phyloP scores from a whole-genome alignment of 768 basidiomycete genomes.

The Russula virescens region DNA sequence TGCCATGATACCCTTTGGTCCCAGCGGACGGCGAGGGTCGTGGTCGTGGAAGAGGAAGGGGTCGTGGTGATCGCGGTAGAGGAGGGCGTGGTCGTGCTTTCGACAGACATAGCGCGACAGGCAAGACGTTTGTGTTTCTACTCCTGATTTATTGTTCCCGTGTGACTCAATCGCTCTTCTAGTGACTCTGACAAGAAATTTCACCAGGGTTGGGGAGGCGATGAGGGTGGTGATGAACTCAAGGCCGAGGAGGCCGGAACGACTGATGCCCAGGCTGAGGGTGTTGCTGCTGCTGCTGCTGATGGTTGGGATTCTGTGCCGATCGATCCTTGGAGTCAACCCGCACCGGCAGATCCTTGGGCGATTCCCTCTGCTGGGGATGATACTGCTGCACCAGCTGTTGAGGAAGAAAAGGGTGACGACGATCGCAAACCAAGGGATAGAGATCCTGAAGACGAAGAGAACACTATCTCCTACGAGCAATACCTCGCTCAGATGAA shows the following conservation, averaged over 20 bases:
- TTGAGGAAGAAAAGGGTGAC: constrained; percentile 33
- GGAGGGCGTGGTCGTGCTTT: constrained; percentile 66
- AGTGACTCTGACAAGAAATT: constrained; percentile 96
- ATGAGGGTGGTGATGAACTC: constrained; percentile 79
- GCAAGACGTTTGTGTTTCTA: constrained; percentile 57
- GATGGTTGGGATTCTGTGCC: constrained; percentile 36
- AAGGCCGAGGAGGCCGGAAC: constrained; percentile 72
- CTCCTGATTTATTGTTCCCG: not conserved
- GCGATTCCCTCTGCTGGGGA: constrained; percentile 30
- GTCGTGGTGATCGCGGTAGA: constrained; percentile 47
- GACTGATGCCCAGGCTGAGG: constrained; percentile 61
- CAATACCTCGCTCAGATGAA: constrained; percentile 85
- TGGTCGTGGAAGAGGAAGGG: constrained; percentile 42
- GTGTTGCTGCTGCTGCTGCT: constrained; percentile 18
- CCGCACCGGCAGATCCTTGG: constrained; percentile 29
- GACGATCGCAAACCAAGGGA: constrained; percentile 41
- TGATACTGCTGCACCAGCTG: constrained; percentile 29
- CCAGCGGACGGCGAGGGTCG: constrained; percentile 42
- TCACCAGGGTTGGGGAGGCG: constrained; percentile 92
- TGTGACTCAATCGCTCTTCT: constrained; percentile 14
- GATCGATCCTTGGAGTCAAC: constrained; percentile 35
- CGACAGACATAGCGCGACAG: constrained; percentile 84
- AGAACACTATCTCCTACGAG: constrained; percentile 90
- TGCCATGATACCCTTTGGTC: not conserved
- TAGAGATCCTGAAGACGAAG: constrained; percentile 75